Evolutionary conservation across 169 alveolate genomes (phyloP).

Genomic region (Plasmodium falciparum): DNA sequence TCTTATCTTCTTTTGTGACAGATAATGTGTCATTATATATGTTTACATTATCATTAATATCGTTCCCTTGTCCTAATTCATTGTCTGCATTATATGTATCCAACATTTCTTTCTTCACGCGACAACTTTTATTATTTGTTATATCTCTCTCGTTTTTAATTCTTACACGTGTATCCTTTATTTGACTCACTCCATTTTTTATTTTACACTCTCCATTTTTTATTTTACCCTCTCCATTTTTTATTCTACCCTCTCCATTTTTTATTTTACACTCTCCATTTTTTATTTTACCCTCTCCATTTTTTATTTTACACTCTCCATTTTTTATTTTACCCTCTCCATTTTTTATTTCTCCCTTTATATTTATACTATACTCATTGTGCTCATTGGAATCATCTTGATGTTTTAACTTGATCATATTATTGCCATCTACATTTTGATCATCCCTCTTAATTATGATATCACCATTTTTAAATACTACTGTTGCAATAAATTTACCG

Average conservation of each 20-base stretch:
- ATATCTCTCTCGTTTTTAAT: neutral
- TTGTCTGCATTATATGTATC: too few relatives aligned
- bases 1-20: too few relatives aligned
- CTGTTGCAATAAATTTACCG: slow-evolving; percentile 78
- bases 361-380: neutral
- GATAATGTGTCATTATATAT: too few relatives aligned
- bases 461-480: slow-evolving; percentile 26
- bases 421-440: neutral
- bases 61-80: too few relatives aligned
- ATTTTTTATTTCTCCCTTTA: neutral
- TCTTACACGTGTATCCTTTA: neutral
- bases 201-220: neutral
- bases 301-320: neutral
- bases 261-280: too few relatives aligned
- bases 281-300: neutral
- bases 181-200: too few relatives aligned
- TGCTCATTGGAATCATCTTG: too few relatives aligned
- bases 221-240: neutral
- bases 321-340: neutral
- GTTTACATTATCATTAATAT: too few relatives aligned
- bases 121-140: neutral
- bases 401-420: neutral
- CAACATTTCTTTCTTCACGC: too few relatives aligned
- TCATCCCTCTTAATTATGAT: slow-evolving; percentile 12
- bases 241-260: neutral